Evolutionary conservation across 1,284 basidiomycete species (phyloP).

Genomic region (Melampsora occidentalis): DNA sequence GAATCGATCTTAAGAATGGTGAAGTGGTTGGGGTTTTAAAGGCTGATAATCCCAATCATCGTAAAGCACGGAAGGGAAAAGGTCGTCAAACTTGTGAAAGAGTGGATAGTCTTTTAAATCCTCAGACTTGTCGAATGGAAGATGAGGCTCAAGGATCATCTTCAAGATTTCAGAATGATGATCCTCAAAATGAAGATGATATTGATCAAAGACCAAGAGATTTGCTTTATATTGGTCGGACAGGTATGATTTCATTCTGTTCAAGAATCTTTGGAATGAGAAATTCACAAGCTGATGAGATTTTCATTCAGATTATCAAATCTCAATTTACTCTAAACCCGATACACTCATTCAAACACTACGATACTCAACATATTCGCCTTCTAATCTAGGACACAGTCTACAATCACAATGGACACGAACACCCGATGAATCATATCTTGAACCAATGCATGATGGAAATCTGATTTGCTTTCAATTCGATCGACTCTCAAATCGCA

Average conservation of each 20-base stretch:
- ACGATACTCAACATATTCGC: constrained; percentile 69
- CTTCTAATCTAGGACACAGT: constrained; percentile 30
- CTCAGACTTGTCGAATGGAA: constrained; percentile 60
- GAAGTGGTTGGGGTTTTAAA: constrained; percentile 73
- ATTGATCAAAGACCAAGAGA: constrained; percentile 49
- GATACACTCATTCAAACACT: constrained; percentile 65
- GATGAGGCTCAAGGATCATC: constrained; percentile 52
- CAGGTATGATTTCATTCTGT: constrained; percentile 60
- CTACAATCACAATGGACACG: constrained; percentile 66
- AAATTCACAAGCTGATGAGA: background rate
- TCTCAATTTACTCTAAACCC: constrained; percentile 53
- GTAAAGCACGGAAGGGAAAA: constrained; percentile 49
- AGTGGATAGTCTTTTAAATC: background rate
- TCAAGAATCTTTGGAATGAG: background rate
- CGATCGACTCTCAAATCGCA: constrained; percentile 53
- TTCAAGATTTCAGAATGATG: constrained; percentile 57
- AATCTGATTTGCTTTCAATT: constrained; percentile 68
- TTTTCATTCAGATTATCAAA: constrained; percentile 51
- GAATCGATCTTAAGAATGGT: constrained; percentile 78
- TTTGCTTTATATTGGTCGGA: constrained; percentile 72
- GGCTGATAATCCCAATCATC: constrained; percentile 52
- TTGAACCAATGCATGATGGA: constrained; percentile 72
- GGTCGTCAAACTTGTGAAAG: background rate
- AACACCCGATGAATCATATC: constrained; percentile 71
- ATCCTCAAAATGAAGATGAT: constrained; percentile 39